Evolutionary conservation across 768 basidiomycete genomes (phyloP), one percentile per base, ranked within the genome.

Genomic region (Naganishia kalamii): DNA sequence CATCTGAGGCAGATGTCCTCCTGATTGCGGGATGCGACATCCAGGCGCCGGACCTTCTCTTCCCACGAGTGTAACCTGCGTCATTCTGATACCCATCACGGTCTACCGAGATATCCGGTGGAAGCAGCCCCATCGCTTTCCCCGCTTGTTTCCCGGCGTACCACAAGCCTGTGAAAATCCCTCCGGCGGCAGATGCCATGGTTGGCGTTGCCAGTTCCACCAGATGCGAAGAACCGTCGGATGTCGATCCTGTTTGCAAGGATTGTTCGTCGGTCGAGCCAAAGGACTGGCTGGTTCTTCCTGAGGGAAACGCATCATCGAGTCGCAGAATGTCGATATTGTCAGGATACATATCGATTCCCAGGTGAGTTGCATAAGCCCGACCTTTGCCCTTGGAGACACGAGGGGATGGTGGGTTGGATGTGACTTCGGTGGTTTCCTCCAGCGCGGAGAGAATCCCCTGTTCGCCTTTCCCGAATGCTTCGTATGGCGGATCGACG

Each of bases 111-210:
- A 54, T 12, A 29, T 37, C 32, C 15, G 60, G 43, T 13, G 60
- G 43, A 10, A 46, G 13, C 60, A 48, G 32, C 11, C 32, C 54
- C 7, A 47, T 32, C 4, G 64, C 51, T 37, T 43, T 57, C 21
- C 52, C 52, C 17, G 40, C 32, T 32, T 29, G 33, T 35, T 57
- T 37, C 27, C 54, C 54, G 25, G 54, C 54, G 10, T 35, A 40
- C 64, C 64, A 65, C 19, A 60, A 46, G 11, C 40, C 50, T 2
- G 64, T 43, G 10, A 65, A 21, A 17, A 65, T 47, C 8, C 64
- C 64, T 37, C 64, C 64, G 15, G 64, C 52, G 12, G 64, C 52
- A 2, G 54, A 25, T 17, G 52, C 29, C 13, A 32, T 32, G 8
- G 54, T 21, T 17, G 64, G 64, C 30, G 54, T 57, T 1, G 37